Conservation (phyloP, 345 rosid species). For the Arabis hirsuta region DNA sequence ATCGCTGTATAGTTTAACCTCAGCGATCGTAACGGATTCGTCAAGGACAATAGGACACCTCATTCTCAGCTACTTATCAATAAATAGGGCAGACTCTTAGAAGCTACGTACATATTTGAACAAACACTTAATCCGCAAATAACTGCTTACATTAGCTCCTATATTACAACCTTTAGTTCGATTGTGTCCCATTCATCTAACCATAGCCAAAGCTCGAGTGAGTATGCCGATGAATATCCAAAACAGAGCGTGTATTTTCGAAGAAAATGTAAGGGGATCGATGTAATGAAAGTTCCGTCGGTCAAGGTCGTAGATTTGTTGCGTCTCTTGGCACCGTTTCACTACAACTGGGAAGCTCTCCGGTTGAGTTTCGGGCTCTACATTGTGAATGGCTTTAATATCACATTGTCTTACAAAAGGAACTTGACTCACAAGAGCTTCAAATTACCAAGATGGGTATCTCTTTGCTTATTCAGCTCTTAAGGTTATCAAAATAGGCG, state of each 20-base stretch:
- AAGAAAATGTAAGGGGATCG: conserved; percentile 65
- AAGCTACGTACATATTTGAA: no score
- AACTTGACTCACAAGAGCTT: conserved; percentile 77
- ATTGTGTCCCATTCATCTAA: no score
- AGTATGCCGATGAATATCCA: background rate
- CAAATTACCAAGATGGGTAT: conserved; percentile 79
- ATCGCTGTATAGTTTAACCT: conserved; percentile 81
- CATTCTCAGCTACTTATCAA: no score
- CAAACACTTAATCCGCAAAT: no score
- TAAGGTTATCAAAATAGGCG: no score
- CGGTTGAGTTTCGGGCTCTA: conserved; percentile 55
- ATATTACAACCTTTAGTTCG: no score
- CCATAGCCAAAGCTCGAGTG: no score
- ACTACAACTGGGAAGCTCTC: conserved; percentile 69
- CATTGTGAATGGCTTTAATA: conserved; percentile 56
- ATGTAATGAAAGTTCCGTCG: conserved; percentile 50
- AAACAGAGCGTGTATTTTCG: conserved; percentile 35
- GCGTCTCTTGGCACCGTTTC: conserved; percentile 67
- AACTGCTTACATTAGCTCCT: no score
- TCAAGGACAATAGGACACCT: conserved; percentile 51
- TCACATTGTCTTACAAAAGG: conserved; percentile 71
- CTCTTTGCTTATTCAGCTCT: conserved; percentile 71
- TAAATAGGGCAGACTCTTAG: no score
- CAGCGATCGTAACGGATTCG: conserved; percentile 59
- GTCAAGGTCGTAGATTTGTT: conserved; percentile 54